Conservation (phyloP, 2,329 filamentous ascomycete genomes). For the Stenocarpella maydis region DNA sequence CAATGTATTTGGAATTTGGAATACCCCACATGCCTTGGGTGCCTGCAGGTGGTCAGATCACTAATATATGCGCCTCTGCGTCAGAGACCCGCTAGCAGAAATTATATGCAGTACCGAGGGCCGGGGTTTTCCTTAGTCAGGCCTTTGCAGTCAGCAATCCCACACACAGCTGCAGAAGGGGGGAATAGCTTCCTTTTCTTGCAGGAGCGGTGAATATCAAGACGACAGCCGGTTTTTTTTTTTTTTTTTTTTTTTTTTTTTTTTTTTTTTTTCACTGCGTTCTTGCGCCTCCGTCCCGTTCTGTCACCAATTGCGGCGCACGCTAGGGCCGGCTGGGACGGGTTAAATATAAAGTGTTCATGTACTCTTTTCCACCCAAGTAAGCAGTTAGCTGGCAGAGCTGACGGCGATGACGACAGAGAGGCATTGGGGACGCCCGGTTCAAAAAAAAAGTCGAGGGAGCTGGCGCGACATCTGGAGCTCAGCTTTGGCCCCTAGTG, state of each 20-base stretch:
- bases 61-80: background rate
- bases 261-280: too few relatives aligned
- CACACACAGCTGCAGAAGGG: background rate
- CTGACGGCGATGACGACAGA: constrained; percentile 10
- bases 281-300: background rate
- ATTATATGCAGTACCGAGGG: background rate
- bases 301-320: background rate
- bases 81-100: background rate
- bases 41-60: constrained; percentile 3
- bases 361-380: background rate
- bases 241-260: too few relatives aligned
- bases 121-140: constrained; percentile 5
- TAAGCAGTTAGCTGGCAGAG: background rate
- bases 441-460: too few relatives aligned
- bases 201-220: constrained; percentile 11
- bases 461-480: too few relatives aligned
- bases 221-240: background rate
- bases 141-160: background rate
- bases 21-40: background rate
- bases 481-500: background rate
- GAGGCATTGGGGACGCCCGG: too few relatives aligned
- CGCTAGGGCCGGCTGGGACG: too few relatives aligned
- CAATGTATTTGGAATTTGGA: too few relatives aligned
- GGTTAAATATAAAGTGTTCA: background rate
- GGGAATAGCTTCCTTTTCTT: background rate